Evolutionary conservation across 78 protist genomes (phyloP).

Genomic region (Monocercomonoides exilis): DNA sequence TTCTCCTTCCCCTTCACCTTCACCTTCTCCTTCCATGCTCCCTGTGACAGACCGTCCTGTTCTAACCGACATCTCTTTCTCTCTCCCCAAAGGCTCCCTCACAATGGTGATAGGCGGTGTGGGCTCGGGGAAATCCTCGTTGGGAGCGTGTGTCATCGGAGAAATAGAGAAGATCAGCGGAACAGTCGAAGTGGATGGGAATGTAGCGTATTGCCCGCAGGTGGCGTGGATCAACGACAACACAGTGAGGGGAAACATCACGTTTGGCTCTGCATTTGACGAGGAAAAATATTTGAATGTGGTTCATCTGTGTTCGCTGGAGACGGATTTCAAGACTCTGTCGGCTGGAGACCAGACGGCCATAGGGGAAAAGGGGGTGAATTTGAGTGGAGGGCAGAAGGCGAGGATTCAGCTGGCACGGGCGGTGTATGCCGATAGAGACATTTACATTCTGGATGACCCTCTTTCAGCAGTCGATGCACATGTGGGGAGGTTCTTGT

Average conservation of each 20-base stretch:
- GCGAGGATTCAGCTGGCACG: conserved; percentile 68
- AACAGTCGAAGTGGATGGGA: background rate
- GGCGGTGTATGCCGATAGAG: no score
- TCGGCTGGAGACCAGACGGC: no score
- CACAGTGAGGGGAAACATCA: background rate
- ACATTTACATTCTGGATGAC: conserved; percentile 56
- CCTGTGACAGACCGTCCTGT: background rate
- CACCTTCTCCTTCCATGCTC: background rate
- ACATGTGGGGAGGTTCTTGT: conserved; percentile 54
- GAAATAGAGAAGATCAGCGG: background rate
- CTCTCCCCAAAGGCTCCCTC: background rate
- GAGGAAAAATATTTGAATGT: background rate
- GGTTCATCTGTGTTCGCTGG: background rate
- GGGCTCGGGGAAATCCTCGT: background rate
- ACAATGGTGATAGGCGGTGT: background rate
- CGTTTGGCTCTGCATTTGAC: background rate
- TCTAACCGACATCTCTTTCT: background rate
- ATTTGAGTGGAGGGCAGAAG: conserved; percentile 68
- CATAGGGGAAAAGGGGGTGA: no score
- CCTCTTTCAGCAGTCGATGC: no score
- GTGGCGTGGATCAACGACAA: background rate
- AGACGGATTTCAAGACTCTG: background rate
- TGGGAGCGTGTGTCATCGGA: background rate
- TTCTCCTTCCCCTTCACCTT: background rate
- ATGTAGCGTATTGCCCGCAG: background rate